Base-by-base conservation (phyloP, 768 basidiomycete species). In the Mycena polygramma region DNA sequence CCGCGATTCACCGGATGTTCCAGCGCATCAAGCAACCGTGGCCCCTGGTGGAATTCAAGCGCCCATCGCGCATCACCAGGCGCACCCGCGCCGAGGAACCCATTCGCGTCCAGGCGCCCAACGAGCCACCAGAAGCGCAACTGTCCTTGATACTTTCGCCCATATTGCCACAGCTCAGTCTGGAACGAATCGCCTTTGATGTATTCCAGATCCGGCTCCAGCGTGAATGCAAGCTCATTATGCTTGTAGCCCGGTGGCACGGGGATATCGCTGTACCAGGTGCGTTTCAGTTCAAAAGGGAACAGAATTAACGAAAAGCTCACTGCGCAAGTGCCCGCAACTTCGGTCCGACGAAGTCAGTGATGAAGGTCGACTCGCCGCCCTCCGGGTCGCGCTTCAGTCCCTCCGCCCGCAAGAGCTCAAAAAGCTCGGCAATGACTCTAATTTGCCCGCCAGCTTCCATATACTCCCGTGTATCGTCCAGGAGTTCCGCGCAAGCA, bases 101-200 rank as follows among this genome's bases (percentile, higher is more conserved):
- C 37, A 30, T 41, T 24, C 11, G 62, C 54, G 20, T 69, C 68
- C 6, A 69, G 46, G 10, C 62, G 68, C 24, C 62, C 68, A n/a
- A 69, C 68, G 22, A 69, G 62, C 41, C 45, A 63, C 68, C 68
- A 69, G 35, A 69, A 46, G 17, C 68, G 68, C 4, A 69, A 14
- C 46, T 45, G 59, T 8, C 62, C 68, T 36, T 69, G 36, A 17
- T 69, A 61, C 45, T 63, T 37, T 2, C 62, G 61, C n/a, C 36
- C 55, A 24, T 69, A 69, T 37, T 54, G 53, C 68, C 22, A 69
- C n/a, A 8, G n/a, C n/a, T 57, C 53, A 24, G 26, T 8, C 22
- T 37, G 19, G 15, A 35, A 62, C 6, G 67, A 43, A 9, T 41
- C 53, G 24, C 52, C 39, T 13, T 57, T 41, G 37, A 58, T 22